Percentiles rank a stretch among this genome's conserved stretches.
These are phyloP conservation scores for Viridothelium virens DNA, from an alignment of 495 filamentous ascomycete species.

Conservation along the genomic window DNA sequence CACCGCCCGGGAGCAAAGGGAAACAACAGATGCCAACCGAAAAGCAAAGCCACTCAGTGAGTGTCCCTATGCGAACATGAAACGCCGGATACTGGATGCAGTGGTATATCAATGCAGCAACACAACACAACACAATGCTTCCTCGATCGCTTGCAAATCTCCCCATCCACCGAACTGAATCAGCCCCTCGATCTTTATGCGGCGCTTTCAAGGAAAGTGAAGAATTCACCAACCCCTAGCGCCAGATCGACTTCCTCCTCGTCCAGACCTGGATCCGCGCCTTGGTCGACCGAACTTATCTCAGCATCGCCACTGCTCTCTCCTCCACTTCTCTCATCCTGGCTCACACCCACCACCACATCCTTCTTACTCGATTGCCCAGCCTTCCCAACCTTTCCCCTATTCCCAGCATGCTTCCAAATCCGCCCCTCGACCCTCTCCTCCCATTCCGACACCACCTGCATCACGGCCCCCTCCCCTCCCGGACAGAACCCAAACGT, in stretches of 20 bases:
- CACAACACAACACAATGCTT: background rate
- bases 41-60: background rate
- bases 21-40: background rate
- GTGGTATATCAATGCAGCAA: conserved; percentile 12
- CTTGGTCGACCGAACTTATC: background rate
- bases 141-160: background rate
- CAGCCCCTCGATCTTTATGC: background rate
- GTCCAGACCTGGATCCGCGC: background rate
- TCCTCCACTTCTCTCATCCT: background rate
- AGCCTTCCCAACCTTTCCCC: background rate
- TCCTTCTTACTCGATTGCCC: background rate
- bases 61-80: background rate
- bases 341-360: background rate
- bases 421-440: background rate
- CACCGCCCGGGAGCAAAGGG: too few relatives aligned
- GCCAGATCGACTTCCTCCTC: background rate
- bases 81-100: background rate
- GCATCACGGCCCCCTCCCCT: background rate
- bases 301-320: background rate
- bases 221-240: conserved; percentile 1
- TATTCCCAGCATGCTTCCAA: too few relatives aligned
- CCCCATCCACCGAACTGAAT: background rate
- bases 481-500: background rate
- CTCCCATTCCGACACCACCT: background rate
- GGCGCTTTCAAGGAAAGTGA: background rate